These are phyloP conservation scores for Pseudocercospora musae DNA, from an alignment of 2,329 filamentous ascomycete species.

Conservation along the genomic window DNA sequence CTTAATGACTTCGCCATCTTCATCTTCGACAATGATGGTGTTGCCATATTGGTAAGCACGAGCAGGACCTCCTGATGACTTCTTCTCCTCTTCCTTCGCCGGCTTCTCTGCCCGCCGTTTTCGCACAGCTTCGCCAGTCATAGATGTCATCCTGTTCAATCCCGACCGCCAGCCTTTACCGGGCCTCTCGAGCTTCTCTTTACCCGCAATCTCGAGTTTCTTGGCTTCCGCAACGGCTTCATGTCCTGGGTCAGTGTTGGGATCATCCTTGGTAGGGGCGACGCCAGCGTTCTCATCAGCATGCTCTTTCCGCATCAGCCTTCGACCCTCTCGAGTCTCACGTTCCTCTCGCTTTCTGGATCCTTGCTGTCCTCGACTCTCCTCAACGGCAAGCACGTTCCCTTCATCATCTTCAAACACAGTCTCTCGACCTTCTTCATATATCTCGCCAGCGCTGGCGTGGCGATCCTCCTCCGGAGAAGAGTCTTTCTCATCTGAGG, in stretches of 20 bases:
- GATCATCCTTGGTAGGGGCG: constrained; percentile 47
- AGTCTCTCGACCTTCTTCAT: constrained; percentile 74
- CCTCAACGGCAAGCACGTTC: constrained; percentile 71
- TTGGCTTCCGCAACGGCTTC: constrained; percentile 58
- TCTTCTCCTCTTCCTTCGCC: constrained; percentile 34
- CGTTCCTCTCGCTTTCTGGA: constrained; percentile 61
- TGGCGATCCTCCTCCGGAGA: constrained; percentile 17
- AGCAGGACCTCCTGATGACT: constrained; percentile 66
- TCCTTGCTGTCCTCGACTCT: constrained; percentile 39
- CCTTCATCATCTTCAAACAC: constrained; percentile 83
- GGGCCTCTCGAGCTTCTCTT: constrained; percentile 56
- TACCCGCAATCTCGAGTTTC: constrained; percentile 76
- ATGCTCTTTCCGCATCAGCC: constrained; percentile 53
- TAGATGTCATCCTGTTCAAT: constrained; percentile 42
- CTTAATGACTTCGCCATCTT: constrained; percentile 82
- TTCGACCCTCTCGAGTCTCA: constrained; percentile 53
- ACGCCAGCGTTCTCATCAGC: constrained; percentile 40
- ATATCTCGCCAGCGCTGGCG: constrained; percentile 59
- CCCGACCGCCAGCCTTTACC: constrained; percentile 40
- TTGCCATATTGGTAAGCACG: constrained; percentile 82
- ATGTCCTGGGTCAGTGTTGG: constrained; percentile 42
- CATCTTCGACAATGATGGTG: constrained; percentile 85
- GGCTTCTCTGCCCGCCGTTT: constrained; percentile 40
- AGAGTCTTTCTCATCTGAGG: constrained; percentile 20
- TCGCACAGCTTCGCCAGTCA: constrained; percentile 40